Evolutionary conservation across 768 basidiomycete species (phyloP).

Genomic region (Mycena rosella): DNA sequence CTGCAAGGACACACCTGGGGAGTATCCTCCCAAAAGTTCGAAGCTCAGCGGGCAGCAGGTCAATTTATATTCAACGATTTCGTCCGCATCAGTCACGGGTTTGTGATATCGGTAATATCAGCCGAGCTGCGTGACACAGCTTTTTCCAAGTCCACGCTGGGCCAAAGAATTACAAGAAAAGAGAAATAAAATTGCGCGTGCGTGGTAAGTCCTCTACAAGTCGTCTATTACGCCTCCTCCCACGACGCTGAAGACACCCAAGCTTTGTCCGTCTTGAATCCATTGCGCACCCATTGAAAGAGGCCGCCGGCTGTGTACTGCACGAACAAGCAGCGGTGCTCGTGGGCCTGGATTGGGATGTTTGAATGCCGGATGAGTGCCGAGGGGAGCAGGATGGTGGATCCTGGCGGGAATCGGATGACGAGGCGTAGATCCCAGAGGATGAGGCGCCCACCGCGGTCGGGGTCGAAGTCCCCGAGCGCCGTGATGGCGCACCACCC

Average conservation of each 20-base stretch:
- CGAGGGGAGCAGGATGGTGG: neutral
- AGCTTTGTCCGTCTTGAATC: neutral
- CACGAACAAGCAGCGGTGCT: neutral
- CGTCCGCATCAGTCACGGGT: neutral
- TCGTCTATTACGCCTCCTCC: neutral
- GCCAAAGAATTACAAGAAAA: neutral
- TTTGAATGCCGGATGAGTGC: neutral
- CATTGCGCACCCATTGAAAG: neutral
- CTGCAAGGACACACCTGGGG: neutral
- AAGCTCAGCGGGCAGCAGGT: neutral
- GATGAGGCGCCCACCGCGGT: neutral
- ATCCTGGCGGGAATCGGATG: neutral
- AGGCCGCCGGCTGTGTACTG: neutral
- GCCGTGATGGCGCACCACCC: neutral
- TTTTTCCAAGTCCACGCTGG: neutral
- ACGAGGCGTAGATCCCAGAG: neutral
- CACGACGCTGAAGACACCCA: neutral
- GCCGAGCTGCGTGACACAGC: neutral
- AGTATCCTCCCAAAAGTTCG: neutral
- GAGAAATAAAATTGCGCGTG: neutral
- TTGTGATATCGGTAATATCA: neutral
- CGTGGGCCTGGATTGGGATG: neutral
- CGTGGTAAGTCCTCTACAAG: neutral
- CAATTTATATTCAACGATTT: neutral
- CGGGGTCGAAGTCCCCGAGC: neutral